Evolutionary conservation across 2,329 filamentous ascomycete species (phyloP), one percentile per base, ranked within the genome.

Genomic region (Fusarium agapanthi): DNA sequence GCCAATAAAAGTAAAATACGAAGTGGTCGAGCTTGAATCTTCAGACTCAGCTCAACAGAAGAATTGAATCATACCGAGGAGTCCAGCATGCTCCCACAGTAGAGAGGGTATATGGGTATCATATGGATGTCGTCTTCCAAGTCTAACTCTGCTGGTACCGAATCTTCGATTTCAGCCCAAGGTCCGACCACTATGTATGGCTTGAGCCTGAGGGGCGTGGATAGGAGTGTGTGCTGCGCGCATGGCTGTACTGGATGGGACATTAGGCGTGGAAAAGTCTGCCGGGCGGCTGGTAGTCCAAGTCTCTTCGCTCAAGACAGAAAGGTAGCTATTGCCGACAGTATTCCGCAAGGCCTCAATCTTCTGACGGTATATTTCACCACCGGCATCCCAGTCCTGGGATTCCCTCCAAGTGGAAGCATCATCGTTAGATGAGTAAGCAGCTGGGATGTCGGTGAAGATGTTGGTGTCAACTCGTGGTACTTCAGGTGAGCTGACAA

Each of bases 271-370:
- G 41, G 73, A 60, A 61, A 69, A 77, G 37, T 77, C 76, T 53
- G 76, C 24, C n/a, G 74, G 59, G 15, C 62, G 71, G 20, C 67
- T 76, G 22, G 75, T 51, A 37, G 47, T 86, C 89, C 89, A 91
- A 45, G 84, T 86, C 80, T 96, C 93, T 77, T 97, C 95, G 67
- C 93, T 92, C 56, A 98, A 85, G 20, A 93, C 94, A 71, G 91
- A 95, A 43, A 99, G 88, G 88, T 97, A 99, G 41, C 91, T 93
- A 76, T 91, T 94, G 37, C 95, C 95, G 73, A 97, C 91, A 77
- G 95, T 94, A 77, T 92, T 92, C 69, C 95, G 92, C 60, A 98
- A 84, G 7, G 93, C 91, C 81, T 97, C 95, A 61, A 98, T 92
- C 81, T 96, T 96, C 80, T 93, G 93, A 64, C 93, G 90, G 81